Evolutionary conservation across 2,329 filamentous ascomycete genomes (phyloP).

Genomic region (Dendrostoma leiphaemia): DNA sequence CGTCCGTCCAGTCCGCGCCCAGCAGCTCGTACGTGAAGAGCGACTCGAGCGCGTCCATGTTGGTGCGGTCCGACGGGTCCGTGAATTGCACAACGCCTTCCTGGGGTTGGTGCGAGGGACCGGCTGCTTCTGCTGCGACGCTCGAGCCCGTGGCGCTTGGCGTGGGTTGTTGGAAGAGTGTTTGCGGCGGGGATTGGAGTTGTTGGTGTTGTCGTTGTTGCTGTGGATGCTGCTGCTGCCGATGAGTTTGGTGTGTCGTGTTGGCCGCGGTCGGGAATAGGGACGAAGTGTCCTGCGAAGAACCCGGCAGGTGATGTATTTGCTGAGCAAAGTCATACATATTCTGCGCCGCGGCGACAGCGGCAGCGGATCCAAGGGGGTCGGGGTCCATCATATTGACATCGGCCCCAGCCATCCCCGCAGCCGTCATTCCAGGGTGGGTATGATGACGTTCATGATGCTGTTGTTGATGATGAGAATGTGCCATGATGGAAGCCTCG

Average conservation of each 20-base stretch:
- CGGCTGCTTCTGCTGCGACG: not conserved
- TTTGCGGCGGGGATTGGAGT: not conserved
- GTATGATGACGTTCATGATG: too few species aligned
- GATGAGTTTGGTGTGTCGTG: not conserved
- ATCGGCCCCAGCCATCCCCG: not conserved
- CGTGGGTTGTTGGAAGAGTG: not conserved
- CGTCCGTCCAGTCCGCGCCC: slow-evolving; percentile 51
- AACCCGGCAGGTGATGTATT: slow-evolving; percentile 5
- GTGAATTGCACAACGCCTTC: slow-evolving; percentile 29
- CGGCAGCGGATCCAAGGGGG: not conserved
- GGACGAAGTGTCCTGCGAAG: not conserved
- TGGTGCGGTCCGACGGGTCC: slow-evolving; percentile 46
- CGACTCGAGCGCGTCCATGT: slow-evolving; percentile 55
- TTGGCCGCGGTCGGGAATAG: slow-evolving; percentile 9
- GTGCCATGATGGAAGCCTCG: not conserved
- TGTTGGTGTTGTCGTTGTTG: slow-evolving; percentile 3
- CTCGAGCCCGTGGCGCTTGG: not conserved
- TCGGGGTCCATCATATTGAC: slow-evolving; percentile 3
- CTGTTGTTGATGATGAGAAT: not conserved
- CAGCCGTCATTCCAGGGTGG: not conserved
- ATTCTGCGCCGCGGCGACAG: not conserved
- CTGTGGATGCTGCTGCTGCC: not conserved
- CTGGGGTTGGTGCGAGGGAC: slow-evolving; percentile 18
- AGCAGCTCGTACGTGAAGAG: slow-evolving; percentile 52
- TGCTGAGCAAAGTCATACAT: slow-evolving; percentile 2